These are phyloP conservation scores for Dactylorhiza incarnata DNA, from an alignment of 106 monocot species.

Conservation along the genomic window DNA sequence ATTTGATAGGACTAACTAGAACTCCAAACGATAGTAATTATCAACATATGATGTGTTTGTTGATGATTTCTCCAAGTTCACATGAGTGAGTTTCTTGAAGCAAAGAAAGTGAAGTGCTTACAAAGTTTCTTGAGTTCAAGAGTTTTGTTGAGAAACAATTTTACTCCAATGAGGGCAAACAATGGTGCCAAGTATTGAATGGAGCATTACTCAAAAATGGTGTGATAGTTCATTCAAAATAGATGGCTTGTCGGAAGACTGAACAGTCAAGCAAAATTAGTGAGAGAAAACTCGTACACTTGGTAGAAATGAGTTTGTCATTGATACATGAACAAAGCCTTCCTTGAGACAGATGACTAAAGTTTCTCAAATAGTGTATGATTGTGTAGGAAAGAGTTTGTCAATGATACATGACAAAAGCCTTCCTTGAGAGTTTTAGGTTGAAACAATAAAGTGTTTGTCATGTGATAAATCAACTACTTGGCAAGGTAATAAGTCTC, in stretches of 20 bases:
- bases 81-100: background rate
- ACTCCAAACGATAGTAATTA: background rate
- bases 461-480: background rate
- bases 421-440: background rate
- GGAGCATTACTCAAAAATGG: background rate
- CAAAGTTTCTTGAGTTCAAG: background rate
- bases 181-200: background rate
- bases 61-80: no score
- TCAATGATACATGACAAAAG: background rate
- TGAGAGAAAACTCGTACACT: background rate
- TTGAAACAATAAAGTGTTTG: conserved; percentile 3
- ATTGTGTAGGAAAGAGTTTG: no score
- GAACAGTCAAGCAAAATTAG: background rate
- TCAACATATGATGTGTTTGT: background rate
- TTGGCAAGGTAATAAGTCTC: background rate
- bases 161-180: background rate
- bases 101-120: background rate
- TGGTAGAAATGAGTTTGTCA: background rate
- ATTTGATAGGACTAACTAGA: conserved; percentile 5
- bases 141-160: background rate
- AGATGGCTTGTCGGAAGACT: background rate
- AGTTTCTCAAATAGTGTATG: no score
- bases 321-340: no score
- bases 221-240: no score
- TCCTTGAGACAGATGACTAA: no score